Percentiles rank a stretch among this genome's conserved stretches.
Conservation (phyloP, 768 basidiomycete species). For the Calocybe gangraenosa region DNA sequence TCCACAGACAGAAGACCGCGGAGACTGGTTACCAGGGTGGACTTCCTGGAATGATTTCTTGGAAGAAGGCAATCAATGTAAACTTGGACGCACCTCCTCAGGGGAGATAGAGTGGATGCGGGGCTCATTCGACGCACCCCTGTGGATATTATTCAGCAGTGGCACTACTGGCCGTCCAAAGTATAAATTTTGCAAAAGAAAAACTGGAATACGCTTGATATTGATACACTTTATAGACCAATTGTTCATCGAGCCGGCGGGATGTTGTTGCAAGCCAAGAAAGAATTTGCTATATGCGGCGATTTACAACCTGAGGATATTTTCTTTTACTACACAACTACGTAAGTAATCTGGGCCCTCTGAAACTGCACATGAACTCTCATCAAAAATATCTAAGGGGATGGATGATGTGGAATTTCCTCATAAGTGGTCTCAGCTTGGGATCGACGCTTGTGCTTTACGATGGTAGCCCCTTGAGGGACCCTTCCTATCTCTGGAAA, state of each 20-base stretch:
- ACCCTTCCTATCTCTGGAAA: slow-evolving; percentile 63
- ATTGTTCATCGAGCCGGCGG: slow-evolving; percentile 79
- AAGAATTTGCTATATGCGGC: slow-evolving; percentile 66
- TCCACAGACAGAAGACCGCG: slow-evolving; percentile 26
- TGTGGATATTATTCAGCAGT: slow-evolving; percentile 84
- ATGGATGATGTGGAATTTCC: slow-evolving; percentile 94
- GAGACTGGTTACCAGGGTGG: slow-evolving; percentile 46
- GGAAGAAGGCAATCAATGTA: slow-evolving; percentile 36
- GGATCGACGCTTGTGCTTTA: slow-evolving; percentile 75
- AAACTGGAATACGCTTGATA: no score
- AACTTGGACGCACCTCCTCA: slow-evolving; percentile 42
- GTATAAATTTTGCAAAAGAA: slow-evolving; percentile 25
- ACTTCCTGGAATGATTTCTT: slow-evolving; percentile 52
- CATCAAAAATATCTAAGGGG: slow-evolving; percentile 38
- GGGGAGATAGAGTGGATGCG: slow-evolving; percentile 65
- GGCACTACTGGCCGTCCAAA: slow-evolving; percentile 78
- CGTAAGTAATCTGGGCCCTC: slow-evolving; percentile 36
- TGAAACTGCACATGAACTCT: slow-evolving; percentile 6
- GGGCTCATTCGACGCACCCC: slow-evolving; percentile 67
- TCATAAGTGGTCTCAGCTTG: slow-evolving; percentile 57
- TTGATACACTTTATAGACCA: slow-evolving; percentile 40
- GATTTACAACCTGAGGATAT: slow-evolving; percentile 64
- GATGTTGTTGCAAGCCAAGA: slow-evolving; percentile 70
- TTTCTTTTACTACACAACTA: slow-evolving; percentile 82
- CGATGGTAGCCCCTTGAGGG: slow-evolving; percentile 75